Evolutionary conservation across 129 eudicot species (phyloP), one percentile per base, ranked within the genome.

Genomic region (Escallonia herrerae): DNA sequence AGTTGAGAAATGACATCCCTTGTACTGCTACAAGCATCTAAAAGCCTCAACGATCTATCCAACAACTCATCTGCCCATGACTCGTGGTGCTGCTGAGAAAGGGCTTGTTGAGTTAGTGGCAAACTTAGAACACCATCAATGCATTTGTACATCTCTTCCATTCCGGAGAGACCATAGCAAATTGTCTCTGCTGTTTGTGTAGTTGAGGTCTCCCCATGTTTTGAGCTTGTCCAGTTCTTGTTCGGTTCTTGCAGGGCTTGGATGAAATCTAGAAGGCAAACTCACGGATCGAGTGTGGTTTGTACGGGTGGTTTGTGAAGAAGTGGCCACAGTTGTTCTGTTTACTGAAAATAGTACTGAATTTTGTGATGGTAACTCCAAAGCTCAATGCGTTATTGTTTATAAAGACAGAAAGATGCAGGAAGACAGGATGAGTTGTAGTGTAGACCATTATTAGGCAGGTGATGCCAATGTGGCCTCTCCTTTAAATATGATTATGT

Each of bases 101-200:
- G 13, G 22, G 14, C 58, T 53, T n/a, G 33, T 53, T 53, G 58
- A 33, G 58, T 14, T 4, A n/a, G 5, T 12, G 58, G 58, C 58
- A 53, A 53, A 53, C 14, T 53, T 3, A 53, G 58, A 53, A 53
- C 22, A 12, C 14, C 58, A 13, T 53, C 58, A 2, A 14, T 13
- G 22, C 58, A 53, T n/a, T 53, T 53, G 22, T 53, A 53, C 58
- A 53, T 11, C 58, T 53, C n/a, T 53, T 53, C 58, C 58, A 53
- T 3, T 14, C 58, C 58, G 7, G n/a, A 2, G 3, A 53, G 33
- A 33, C 33, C 22, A 0, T 53, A 4, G 58, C 15, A 53, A 53
- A 53, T 13, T 11, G 33, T 11, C 15, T 3, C 58, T 3, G 58
- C 22, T 12, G 58, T 53, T 53, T 15, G 58, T 14, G 58, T 0